Conservation (phyloP, 2,329 filamentous ascomycete species). For the Colletotrichum sansevieriae region DNA sequence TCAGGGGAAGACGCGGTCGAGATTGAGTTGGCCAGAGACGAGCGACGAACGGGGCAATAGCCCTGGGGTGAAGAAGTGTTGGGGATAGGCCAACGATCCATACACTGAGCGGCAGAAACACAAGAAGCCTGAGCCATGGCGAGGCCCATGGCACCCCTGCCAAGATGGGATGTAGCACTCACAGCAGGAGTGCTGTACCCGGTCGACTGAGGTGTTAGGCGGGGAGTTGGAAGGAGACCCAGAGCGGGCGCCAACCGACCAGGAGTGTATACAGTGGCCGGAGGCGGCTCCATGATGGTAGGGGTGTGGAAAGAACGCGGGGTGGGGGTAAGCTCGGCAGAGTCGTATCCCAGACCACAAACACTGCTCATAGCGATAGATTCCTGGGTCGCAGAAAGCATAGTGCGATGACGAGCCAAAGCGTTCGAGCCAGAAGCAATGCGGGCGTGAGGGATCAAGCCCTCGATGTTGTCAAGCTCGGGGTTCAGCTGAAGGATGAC, state of each 20-base stretch:
- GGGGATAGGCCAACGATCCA: conserved; percentile 66
- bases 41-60: conserved; percentile 66
- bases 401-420: conserved; percentile 56
- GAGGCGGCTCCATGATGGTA: conserved; percentile 64
- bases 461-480: conserved; percentile 70
- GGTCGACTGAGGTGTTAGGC: conserved; percentile 67
- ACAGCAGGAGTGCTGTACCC: conserved; percentile 72
- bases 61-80: conserved; percentile 66
- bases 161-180: conserved; percentile 64
- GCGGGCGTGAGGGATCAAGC: conserved; percentile 56
- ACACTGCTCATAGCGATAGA: conserved; percentile 41
- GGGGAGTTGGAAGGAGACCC: conserved; percentile 69
- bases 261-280: conserved; percentile 57
- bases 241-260: conserved; percentile 65
- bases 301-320: conserved; percentile 58
- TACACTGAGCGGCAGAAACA: conserved; percentile 59
- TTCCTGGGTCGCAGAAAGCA: conserved; percentile 59
- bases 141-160: conserved; percentile 69
- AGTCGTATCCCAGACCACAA: conserved; percentile 52
- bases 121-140: conserved; percentile 69
- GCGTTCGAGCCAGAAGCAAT: conserved; percentile 51
- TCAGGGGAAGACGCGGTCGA: conserved; percentile 75
- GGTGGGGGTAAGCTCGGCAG: conserved; percentile 56
- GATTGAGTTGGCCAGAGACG: conserved; percentile 73
- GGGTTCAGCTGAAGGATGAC: conserved; percentile 70